A percentile compares a stretch with the other conserved stretches of the same genome.
phyloP scores from a whole-genome alignment of 2,329 filamentous ascomycete genomes.

The Elsinoe necatrix region DNA sequence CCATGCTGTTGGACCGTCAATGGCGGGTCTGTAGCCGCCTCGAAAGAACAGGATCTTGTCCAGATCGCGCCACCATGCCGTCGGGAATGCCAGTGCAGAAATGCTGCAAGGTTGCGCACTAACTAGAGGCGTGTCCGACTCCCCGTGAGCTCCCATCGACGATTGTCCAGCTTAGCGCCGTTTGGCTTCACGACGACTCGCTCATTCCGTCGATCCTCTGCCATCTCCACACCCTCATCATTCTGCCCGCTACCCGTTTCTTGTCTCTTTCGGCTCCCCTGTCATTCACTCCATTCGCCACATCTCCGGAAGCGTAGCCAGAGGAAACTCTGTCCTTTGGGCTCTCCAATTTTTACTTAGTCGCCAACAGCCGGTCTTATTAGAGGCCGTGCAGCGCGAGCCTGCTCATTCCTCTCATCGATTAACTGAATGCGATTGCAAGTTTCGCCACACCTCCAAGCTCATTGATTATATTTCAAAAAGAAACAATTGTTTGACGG shows the following conservation, averaged over 20 bases:
- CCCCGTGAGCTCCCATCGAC: neutral
- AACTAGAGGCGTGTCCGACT: neutral
- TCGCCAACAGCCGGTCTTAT: neutral
- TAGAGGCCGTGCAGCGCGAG: constrained; percentile 4
- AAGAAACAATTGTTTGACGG: neutral
- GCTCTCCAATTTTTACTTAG: neutral
- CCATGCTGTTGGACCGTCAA: neutral
- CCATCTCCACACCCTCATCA: constrained; percentile 7
- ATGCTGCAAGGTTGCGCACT: neutral
- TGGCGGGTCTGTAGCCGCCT: neutral
- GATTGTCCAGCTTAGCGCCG: constrained; percentile 9
- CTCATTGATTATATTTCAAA: neutral
- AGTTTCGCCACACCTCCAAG: neutral
- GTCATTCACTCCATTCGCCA: constrained; percentile 12
- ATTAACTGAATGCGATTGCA: neutral
- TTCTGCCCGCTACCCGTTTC: constrained; percentile 9
- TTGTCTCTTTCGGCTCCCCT: constrained; percentile 5
- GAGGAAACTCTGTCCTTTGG: neutral
- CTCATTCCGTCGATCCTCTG: neutral
- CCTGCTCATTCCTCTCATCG: neutral
- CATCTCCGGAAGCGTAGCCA: constrained; percentile 11
- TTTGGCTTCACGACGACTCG: neutral
- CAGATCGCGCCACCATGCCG: neutral
- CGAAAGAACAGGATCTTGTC: neutral
- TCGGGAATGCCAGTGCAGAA: neutral